Evolutionary conservation across 345 rosid genomes (phyloP).

Genomic region (Carallia pectinifolia): DNA sequence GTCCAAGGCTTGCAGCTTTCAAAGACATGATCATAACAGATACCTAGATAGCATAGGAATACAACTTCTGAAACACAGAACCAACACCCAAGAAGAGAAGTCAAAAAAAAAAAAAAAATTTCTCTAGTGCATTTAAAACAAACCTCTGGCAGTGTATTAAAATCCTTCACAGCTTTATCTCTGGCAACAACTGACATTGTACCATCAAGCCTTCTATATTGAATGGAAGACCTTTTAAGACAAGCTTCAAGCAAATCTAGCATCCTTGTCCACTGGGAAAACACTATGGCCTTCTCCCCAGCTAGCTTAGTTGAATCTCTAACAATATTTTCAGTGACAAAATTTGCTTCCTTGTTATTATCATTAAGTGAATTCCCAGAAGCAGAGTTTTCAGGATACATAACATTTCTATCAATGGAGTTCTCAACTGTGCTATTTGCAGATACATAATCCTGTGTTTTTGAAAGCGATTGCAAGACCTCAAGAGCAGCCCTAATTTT

Average conservation of each 20-base stretch:
- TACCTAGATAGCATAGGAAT: conserved; percentile 43
- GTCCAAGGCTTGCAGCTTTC: conserved; percentile 97
- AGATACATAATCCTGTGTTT: conserved; percentile 32
- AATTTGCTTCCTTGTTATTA: conserved; percentile 26
- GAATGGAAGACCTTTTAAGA: conserved; percentile 64
- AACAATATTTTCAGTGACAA: conserved; percentile 17
- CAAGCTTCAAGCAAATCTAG: conserved; percentile 81
- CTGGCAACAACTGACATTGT: conserved; percentile 92
- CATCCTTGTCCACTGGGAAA: conserved; percentile 98
- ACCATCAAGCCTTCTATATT: conserved; percentile 95
- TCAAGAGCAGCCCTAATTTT: conserved; percentile 88
- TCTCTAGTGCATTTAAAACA: conserved; percentile 9
- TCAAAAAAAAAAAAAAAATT: neutral
- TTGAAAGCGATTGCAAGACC: conserved; percentile 66
- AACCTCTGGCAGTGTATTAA: conserved; percentile 91
- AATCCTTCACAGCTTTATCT: conserved; percentile 97
- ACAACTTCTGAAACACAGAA: neutral
- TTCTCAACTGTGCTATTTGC: conserved; percentile 18
- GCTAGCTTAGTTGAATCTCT: conserved; percentile 33
- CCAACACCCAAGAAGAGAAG: neutral
- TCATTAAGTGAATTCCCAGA: conserved; percentile 13
- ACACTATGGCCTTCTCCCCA: conserved; percentile 87
- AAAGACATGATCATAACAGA: conserved; percentile 94
- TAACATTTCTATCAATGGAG: conserved; percentile 23
- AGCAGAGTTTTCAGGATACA: conserved; percentile 25